Evolutionary conservation across 257 asterid genomes (phyloP), one percentile per base, ranked within the genome.

Genomic region (Solanum paucissectum): DNA sequence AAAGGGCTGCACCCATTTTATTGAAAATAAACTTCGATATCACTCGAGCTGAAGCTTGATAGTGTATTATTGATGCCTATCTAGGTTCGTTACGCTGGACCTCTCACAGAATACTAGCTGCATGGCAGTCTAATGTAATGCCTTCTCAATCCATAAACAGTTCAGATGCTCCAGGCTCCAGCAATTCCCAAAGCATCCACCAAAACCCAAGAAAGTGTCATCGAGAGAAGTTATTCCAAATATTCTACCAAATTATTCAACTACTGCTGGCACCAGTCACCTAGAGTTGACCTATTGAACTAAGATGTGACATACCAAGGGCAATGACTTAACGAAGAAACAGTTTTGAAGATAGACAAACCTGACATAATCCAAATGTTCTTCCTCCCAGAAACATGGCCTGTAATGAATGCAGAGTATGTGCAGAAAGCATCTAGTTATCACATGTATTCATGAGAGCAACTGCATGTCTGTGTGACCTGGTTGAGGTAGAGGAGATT

Each of bases 401-500:
- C n/a, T 44, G 84, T 14, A 77, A 25, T 58, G 23, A 79, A 44
- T 44, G 66, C 64, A 77, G 18, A 25, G 13, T 42, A 77, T 77
- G 84, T 25, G 77, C 83, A 37, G 49, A 66, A 34, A 46, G 18
- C 52, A 74, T 16, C n/a, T 16, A 60, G 25, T 25, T 52, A 46
- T 46, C 21, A 23, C 85, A 83, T 9, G 12, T 36, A 71, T 87
- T 93, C 92, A 93, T 12, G 87, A 58, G 84, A 92, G 93, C 87
- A 90, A 88, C 60, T 89, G 90, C 92, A 90, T 60, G 88, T 93
- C 94, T 85, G 89, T 87, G 71, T 82, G 92, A 87, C 92, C 93
- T 32, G 95, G 90, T 49, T 93, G 95, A 64, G 91, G 89, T 82
- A 95, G 88, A 82, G 95, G 87, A 55, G 89, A 32, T 89, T 93